A percentile compares a stretch with the other conserved stretches of the same genome.
phyloP scores from a whole-genome alignment of 352 stramenopile genomes.

The Pythium folliculosum region DNA sequence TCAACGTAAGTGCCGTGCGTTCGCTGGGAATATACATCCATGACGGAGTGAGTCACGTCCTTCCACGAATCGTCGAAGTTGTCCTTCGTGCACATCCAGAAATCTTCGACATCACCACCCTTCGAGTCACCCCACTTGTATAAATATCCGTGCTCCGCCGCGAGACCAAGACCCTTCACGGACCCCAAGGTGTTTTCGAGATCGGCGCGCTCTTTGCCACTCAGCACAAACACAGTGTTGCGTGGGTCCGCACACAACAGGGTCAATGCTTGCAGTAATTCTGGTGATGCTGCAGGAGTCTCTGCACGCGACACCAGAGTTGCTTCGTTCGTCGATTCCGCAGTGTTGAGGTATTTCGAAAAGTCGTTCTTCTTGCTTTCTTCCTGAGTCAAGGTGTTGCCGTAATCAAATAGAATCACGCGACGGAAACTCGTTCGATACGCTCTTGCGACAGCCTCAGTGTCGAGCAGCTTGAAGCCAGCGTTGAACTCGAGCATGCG shows the following conservation, averaged over 20 bases:
- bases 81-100: slow-evolving; percentile 86
- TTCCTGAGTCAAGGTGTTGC: slow-evolving; percentile 95
- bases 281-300: slow-evolving; percentile 49
- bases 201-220: slow-evolving; percentile 94
- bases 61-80: slow-evolving; percentile 97
- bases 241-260: slow-evolving; percentile 93
- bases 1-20: slow-evolving; percentile 99
- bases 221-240: slow-evolving; percentile 99
- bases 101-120: slow-evolving; percentile 36
- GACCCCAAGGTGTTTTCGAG: slow-evolving; percentile 93
- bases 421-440: slow-evolving; percentile 87
- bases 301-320: slow-evolving; percentile 42
- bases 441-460: slow-evolving; percentile 85
- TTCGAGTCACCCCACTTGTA: slow-evolving; percentile 92
- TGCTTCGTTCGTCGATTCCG: slow-evolving; percentile 30
- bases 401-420: slow-evolving; percentile 98
- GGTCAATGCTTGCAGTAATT: slow-evolving; percentile 89
- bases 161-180: slow-evolving; percentile 95
- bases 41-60: slow-evolving; percentile 95
- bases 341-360: slow-evolving; percentile 79
- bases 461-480: slow-evolving; percentile 95
- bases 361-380: slow-evolving; percentile 76
- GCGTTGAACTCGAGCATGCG: slow-evolving; percentile 96
- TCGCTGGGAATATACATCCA: slow-evolving; percentile 98
- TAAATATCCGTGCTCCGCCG: slow-evolving; percentile 98